Evolutionary conservation across 805 yeast species (phyloP).

Genomic region (Kluyveromyces lactis): DNA sequence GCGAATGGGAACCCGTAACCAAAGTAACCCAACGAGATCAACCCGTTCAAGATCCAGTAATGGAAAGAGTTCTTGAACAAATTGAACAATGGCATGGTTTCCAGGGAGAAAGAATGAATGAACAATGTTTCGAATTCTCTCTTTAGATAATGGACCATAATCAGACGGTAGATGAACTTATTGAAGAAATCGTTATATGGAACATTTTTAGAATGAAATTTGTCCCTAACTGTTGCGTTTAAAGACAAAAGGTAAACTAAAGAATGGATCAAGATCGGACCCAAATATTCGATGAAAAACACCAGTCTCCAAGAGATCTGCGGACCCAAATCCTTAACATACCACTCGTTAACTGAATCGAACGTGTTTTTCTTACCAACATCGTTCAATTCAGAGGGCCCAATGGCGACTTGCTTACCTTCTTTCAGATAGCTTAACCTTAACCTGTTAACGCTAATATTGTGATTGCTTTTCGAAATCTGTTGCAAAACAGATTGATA

Average conservation of each 20-base stretch:
- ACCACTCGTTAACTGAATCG: conserved; percentile 36
- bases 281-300: conserved; percentile 79
- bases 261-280: conserved; percentile 79
- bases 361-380: conserved; percentile 27
- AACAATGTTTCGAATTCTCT: conserved; percentile 82
- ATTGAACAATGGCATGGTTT: conserved; percentile 88
- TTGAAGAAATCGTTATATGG: conserved; percentile 21
- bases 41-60: conserved; percentile 88
- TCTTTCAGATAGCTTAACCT: conserved; percentile 40
- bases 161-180: conserved; percentile 34
- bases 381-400: conserved; percentile 2
- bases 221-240: conserved; percentile 8
- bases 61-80: conserved; percentile 84
- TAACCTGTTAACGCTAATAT: conserved; percentile 41
- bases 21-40: conserved; percentile 41
- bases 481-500: conserved; percentile 37
- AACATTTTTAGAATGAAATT: conserved; percentile 8
- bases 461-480: conserved; percentile 37
- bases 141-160: conserved; percentile 71
- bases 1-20: conserved; percentile 36
- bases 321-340: conserved; percentile 84
- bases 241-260: conserved; percentile 42
- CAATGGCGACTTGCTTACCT: conserved; percentile 27
- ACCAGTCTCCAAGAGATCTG: conserved; percentile 91
- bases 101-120: conserved; percentile 76